Conservation (phyloP, 331 rosid species). For the Dryas integrifolia region DNA sequence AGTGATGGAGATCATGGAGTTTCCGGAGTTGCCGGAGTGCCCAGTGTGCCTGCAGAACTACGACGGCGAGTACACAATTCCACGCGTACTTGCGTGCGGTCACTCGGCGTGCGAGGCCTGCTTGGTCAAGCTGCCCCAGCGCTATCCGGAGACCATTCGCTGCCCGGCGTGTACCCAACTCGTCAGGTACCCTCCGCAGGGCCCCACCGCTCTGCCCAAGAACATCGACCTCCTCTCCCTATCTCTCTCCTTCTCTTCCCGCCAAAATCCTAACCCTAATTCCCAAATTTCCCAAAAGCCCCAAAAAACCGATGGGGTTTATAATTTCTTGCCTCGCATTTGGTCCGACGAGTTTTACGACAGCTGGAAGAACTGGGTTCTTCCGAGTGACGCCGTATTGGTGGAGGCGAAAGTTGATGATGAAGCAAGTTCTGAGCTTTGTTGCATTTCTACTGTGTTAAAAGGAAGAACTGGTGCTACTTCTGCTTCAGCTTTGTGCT, state of each 20-base stretch:
- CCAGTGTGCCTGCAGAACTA: slow-evolving; percentile 80
- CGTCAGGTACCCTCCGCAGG: slow-evolving; percentile 57
- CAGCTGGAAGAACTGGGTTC: slow-evolving; percentile 68
- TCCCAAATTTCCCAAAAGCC: slow-evolving; percentile 12
- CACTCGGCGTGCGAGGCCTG: slow-evolving; percentile 73
- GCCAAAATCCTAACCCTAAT: slow-evolving; percentile 26
- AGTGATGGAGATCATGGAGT: slow-evolving; percentile 38
- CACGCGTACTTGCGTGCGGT: slow-evolving; percentile 78
- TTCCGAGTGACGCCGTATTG: slow-evolving; percentile 51
- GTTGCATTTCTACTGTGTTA: slow-evolving; percentile 2
- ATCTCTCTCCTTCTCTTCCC: slow-evolving; percentile 23
- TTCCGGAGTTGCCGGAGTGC: slow-evolving; percentile 84
- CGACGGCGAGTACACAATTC: slow-evolving; percentile 53
- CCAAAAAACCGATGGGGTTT: slow-evolving; percentile 2
- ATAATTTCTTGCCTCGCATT: slow-evolving; percentile 35
- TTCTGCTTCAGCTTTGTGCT: slow-evolving; percentile 1
- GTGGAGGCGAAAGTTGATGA: slow-evolving; percentile 19
- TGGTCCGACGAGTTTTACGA: slow-evolving; percentile 70
- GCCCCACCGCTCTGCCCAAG: slow-evolving; percentile 78
- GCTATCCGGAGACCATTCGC: slow-evolving; percentile 61
- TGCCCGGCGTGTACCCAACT: slow-evolving; percentile 88
- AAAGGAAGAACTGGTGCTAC: slow-evolving; percentile 25
- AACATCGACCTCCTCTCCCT: slow-evolving; percentile 86
- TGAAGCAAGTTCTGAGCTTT: slow-evolving; percentile 9
- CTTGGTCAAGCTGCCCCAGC: slow-evolving; percentile 53